Conservation (phyloP, 352 stramenopile genomes). For the Phytophthora colocasiae region DNA sequence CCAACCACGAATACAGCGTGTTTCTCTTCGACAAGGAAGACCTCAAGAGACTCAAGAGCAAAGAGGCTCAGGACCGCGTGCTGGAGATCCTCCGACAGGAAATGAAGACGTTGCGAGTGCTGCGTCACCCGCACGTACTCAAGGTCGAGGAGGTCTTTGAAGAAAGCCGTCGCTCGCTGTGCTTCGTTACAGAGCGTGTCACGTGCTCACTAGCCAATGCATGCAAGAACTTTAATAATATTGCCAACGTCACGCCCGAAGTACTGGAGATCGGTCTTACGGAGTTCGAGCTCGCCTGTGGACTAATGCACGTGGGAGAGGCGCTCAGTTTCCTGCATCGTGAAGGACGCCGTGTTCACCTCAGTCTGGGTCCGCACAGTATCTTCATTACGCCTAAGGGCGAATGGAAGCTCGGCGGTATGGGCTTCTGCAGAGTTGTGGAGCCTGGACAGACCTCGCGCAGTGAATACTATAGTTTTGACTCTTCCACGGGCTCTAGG, state of each 20-base stretch:
- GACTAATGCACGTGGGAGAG: constrained; percentile 90
- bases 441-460: constrained; percentile 83
- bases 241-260: constrained; percentile 85
- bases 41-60: constrained; percentile 82
- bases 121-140: constrained; percentile 90
- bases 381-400: constrained; percentile 93
- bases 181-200: constrained; percentile 91
- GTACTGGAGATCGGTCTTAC: constrained; percentile 89
- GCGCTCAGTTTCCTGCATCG: constrained; percentile 92
- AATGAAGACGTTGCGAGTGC: constrained; percentile 87
- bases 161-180: constrained; percentile 83
- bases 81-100: constrained; percentile 90
- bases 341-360: constrained; percentile 88
- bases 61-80: constrained; percentile 87
- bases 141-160: constrained; percentile 93
- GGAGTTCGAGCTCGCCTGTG: constrained; percentile 89
- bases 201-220: constrained; percentile 92
- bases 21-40: constrained; percentile 92
- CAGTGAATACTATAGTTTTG: constrained; percentile 84
- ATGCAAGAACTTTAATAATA: constrained; percentile 90
- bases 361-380: constrained; percentile 86
- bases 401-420: constrained; percentile 92
- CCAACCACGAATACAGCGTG: constrained; percentile 77
- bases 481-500: constrained; percentile 55
- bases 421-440: constrained; percentile 89